Evolutionary conservation across 169 alveolate species (phyloP).

Genomic region (Plasmodium gallinaceum): DNA sequence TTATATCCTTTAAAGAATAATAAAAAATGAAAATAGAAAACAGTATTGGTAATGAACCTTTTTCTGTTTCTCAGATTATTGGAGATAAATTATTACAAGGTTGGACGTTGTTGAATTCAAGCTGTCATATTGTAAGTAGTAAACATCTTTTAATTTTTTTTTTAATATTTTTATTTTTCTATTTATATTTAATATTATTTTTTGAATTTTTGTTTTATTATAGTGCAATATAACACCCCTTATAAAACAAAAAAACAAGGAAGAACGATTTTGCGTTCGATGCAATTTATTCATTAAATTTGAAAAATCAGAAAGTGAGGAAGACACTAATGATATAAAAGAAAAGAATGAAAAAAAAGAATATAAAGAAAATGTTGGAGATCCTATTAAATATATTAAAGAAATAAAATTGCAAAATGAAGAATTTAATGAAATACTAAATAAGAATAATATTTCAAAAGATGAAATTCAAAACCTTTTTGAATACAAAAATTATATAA

Average conservation of each 20-base stretch:
- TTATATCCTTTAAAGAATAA: neutral
- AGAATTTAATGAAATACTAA: conserved; percentile 49
- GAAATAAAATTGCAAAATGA: conserved; percentile 65
- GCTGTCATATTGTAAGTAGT: conserved; percentile 61
- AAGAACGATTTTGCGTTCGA: conserved; percentile 45
- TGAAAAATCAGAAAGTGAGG: neutral
- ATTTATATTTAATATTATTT: neutral
- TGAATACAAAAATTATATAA: conserved; percentile 56
- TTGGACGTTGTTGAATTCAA: conserved; percentile 50
- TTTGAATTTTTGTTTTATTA: neutral
- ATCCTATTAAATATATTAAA: conserved; percentile 27
- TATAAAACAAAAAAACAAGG: conserved; percentile 50
- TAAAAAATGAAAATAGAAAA: conserved; percentile 35
- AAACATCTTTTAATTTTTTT: neutral
- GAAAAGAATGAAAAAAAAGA: neutral
- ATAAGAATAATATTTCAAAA: conserved; percentile 26
- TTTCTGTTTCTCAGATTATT: conserved; percentile 39
- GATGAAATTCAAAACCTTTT: conserved; percentile 23
- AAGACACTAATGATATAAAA: neutral
- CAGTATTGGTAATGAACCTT: conserved; percentile 11
- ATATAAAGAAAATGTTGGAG: neutral
- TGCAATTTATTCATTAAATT: conserved; percentile 37
- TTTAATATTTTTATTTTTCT: neutral
- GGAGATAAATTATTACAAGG: conserved; percentile 67
- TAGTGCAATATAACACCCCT: conserved; percentile 67